Evolutionary conservation across 2,329 filamentous ascomycete species (phyloP).

Genomic region (Cercospora sp.): DNA sequence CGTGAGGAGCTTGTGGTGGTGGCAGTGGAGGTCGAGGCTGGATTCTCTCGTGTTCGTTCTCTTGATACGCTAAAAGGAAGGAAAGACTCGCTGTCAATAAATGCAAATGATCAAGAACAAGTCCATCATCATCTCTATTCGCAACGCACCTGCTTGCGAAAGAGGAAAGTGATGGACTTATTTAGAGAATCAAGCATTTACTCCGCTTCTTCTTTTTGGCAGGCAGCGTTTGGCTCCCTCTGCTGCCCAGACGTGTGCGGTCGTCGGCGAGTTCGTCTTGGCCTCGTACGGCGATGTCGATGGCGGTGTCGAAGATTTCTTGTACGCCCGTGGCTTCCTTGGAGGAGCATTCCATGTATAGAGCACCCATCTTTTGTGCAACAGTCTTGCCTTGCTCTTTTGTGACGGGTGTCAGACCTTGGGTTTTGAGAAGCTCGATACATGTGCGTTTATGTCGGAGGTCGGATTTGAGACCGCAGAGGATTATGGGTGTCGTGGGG

Average conservation of each 20-base stretch:
- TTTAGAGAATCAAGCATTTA: constrained; percentile 75
- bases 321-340: constrained; percentile 97
- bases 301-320: constrained; percentile 91
- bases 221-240: constrained; percentile 40
- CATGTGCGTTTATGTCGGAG: constrained; percentile 93
- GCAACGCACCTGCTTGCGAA: constrained; percentile 12
- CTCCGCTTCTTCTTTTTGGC: constrained; percentile 76
- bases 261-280: constrained; percentile 48
- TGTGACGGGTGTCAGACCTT: constrained; percentile 92
- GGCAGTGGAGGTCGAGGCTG: constrained; percentile 12
- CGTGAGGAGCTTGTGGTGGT: constrained; percentile 1
- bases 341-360: constrained; percentile 97
- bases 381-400: constrained; percentile 85
- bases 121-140: not conserved
- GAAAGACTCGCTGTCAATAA: constrained; percentile 16
- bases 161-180: constrained; percentile 8
- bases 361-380: constrained; percentile 87
- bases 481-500: constrained; percentile 91
- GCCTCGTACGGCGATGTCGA: constrained; percentile 83
- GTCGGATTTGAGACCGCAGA: constrained; percentile 95
- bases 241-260: constrained; percentile 45
- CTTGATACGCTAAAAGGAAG: constrained; percentile 8
- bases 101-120: constrained; percentile 13
- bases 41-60: constrained; percentile 11
- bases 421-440: constrained; percentile 97